Evolutionary conservation across 441 rosid species (phyloP).

Genomic region (Erysimum cheiri): DNA sequence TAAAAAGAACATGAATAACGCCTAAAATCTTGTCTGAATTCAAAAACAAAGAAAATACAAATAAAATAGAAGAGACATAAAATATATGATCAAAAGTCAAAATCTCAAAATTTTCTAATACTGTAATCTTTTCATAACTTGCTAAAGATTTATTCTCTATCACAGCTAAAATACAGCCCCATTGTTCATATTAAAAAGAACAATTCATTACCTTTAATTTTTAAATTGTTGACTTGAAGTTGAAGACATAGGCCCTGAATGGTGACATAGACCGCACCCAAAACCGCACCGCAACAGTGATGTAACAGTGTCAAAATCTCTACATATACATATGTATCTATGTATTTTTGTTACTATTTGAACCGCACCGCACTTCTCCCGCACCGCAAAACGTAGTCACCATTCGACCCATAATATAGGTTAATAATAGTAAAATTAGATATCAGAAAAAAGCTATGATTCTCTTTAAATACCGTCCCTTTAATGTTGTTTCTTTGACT

Average conservation of each 20-base stretch:
- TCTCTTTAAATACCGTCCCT: background rate
- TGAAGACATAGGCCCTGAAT: no score
- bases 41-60: background rate
- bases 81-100: constrained; percentile 16
- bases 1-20: constrained; percentile 2
- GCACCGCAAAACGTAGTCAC: no score
- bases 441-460: background rate
- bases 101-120: background rate
- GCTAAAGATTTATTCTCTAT: background rate
- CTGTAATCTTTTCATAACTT: background rate
- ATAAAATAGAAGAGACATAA: background rate
- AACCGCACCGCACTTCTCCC: no score
- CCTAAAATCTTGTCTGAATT: constrained; percentile 6
- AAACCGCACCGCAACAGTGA: no score
- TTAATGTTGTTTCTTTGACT: background rate
- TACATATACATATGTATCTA: no score
- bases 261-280: no score
- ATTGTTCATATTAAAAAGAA: background rate
- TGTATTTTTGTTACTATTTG: no score
- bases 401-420: constrained; percentile 5
- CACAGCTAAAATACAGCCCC: background rate
- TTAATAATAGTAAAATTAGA: constrained; percentile 3
- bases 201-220: background rate
- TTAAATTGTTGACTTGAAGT: background rate
- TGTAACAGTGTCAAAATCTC: no score